phyloP scores from a whole-genome alignment of 176 grass and related monocot species.

The Zoysia pacifica region DNA sequence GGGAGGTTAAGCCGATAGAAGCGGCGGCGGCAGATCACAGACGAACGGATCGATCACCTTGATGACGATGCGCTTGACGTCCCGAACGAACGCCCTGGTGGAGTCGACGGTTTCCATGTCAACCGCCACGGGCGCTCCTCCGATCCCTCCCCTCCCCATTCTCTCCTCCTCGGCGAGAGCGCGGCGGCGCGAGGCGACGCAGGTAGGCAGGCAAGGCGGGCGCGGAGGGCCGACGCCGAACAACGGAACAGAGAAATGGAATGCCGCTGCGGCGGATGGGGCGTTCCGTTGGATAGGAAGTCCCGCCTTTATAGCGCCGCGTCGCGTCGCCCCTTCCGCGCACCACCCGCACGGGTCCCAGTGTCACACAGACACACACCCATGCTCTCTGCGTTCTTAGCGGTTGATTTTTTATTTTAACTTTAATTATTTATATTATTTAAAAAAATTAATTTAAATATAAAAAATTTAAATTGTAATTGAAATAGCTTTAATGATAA shows the following conservation, averaged over 20 bases:
- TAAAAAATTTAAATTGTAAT: no score
- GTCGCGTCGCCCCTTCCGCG: constrained; percentile 32
- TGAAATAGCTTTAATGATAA: no score
- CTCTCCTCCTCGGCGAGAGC: background rate
- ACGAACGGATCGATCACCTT: constrained; percentile 44
- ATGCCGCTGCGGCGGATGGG: background rate
- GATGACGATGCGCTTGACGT: constrained; percentile 77
- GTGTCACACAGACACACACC: no score
- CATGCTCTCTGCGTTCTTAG: no score
- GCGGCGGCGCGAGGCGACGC: background rate
- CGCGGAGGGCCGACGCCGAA: constrained; percentile 19
- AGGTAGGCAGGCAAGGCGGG: background rate
- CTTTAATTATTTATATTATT: no score
- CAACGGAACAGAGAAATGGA: background rate
- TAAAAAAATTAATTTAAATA: no score
- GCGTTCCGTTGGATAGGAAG: no score
- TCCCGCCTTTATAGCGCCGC: constrained; percentile 36
- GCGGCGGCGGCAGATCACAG: background rate
- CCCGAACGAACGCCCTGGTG: constrained; percentile 57
- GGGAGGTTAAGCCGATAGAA: background rate
- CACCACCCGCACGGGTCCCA: constrained; percentile 6
- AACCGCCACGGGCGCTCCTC: constrained; percentile 14
- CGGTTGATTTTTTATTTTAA: no score
- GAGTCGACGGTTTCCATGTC: constrained; percentile 66
- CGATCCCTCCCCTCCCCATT: constrained; percentile 60